Evolutionary conservation across 805 yeast genomes (phyloP).

Genomic region (Kluyveromyces aestuarii): DNA sequence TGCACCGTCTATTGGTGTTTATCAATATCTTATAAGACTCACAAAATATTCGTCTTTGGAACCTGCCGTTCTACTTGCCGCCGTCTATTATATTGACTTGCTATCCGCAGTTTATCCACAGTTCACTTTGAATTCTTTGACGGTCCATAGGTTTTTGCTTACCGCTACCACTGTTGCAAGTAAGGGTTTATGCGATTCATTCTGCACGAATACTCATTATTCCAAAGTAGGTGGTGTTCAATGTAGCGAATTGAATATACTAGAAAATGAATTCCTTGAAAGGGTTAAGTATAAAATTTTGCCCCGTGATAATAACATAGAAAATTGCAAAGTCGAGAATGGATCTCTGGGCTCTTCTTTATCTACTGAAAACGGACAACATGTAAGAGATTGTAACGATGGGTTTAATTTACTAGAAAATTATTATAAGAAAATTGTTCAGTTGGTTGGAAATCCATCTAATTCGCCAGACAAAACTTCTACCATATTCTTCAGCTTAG

Average conservation of each 20-base stretch:
- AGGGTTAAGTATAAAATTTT: conserved; percentile 73
- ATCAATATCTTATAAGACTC: conserved; percentile 65
- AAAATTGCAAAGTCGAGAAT: conserved; percentile 31
- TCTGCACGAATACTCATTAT: conserved; percentile 87
- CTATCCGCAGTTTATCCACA: conserved; percentile 67
- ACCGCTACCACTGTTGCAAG: conserved; percentile 89
- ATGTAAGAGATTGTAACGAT: conserved; percentile 13
- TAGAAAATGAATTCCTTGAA: conserved; percentile 80
- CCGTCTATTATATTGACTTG: conserved; percentile 86
- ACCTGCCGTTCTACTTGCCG: conserved; percentile 67
- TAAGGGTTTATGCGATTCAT: conserved; percentile 86
- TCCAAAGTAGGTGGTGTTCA: conserved; percentile 95
- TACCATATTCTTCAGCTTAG: conserved; percentile 2
- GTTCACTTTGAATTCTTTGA: conserved; percentile 80
- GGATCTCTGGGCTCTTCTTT: conserved; percentile 5
- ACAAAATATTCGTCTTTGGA: conserved; percentile 80
- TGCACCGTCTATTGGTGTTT: conserved; percentile 80
- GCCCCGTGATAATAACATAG: conserved; percentile 38
- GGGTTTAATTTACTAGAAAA: conserved; percentile 36
- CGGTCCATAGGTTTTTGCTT: conserved; percentile 84
- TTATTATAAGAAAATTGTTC: conserved; percentile 42
- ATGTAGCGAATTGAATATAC: conserved; percentile 67
- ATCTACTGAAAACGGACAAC: not conserved
- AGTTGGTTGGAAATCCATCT: conserved; percentile 36
- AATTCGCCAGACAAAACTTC: conserved; percentile 21